Conservation (phyloP, 192 early-diverging fungal species). For the Entomortierella beljakovae region DNA sequence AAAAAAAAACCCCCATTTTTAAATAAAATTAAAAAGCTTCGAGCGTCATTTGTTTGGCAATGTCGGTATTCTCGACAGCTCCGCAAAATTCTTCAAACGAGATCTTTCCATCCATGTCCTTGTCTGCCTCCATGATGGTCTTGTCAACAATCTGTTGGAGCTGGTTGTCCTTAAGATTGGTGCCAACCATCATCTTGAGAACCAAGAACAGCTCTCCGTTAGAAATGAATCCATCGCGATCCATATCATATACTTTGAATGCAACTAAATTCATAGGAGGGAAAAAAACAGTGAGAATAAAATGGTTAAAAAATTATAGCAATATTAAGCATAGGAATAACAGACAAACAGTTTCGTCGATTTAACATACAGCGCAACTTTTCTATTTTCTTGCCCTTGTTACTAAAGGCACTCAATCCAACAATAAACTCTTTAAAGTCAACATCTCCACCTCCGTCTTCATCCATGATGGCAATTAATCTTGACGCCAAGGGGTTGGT, state of each 20-base stretch:
- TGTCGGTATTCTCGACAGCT: constrained; percentile 96
- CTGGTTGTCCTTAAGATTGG: constrained; percentile 95
- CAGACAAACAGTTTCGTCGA: constrained; percentile 1
- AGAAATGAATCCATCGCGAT: constrained; percentile 97
- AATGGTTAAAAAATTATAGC: background rate
- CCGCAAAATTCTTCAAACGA: constrained; percentile 96
- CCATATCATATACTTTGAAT: constrained; percentile 99
- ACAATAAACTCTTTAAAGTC: constrained; percentile 99
- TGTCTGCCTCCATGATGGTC: constrained; percentile 98
- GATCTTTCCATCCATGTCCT: constrained; percentile 94
- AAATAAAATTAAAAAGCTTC: constrained; percentile 66
- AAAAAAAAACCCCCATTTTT: background rate
- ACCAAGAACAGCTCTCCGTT: constrained; percentile 99
- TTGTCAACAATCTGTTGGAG: constrained; percentile 99
- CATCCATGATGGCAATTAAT: constrained; percentile 97
- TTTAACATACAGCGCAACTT: constrained; percentile 88
- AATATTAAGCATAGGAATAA: background rate
- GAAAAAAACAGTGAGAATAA: constrained; percentile 33
- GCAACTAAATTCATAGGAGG: constrained; percentile 70
- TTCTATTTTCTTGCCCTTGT: constrained; percentile 93
- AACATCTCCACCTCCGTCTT: constrained; percentile 97
- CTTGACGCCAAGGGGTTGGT: constrained; percentile 97
- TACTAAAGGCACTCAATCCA: constrained; percentile 93
- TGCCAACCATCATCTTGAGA: constrained; percentile 99
- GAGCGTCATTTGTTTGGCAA: constrained; percentile 96